phyloP scores from a whole-genome alignment of 179 eudicot genomes.

The Camellia oleifera region DNA sequence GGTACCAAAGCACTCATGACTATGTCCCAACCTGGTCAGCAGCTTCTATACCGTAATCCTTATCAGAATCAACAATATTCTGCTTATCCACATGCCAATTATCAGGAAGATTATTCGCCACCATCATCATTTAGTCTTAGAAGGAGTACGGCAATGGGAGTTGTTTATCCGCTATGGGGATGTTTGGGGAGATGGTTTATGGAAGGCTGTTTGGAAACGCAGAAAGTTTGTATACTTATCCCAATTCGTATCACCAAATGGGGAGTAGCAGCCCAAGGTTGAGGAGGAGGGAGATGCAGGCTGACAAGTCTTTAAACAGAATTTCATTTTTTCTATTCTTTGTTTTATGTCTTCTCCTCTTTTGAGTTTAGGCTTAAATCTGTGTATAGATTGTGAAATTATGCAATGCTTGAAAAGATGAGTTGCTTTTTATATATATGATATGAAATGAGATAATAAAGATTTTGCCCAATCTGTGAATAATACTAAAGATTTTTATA shows the following conservation, averaged over 20 bases:
- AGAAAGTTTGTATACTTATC: constrained; percentile 33
- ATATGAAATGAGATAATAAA: too few relatives aligned
- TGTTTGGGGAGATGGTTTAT: constrained; percentile 80
- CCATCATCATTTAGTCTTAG: constrained; percentile 23
- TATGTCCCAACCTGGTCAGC: constrained; percentile 38
- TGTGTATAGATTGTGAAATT: background rate
- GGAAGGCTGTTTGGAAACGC: constrained; percentile 69
- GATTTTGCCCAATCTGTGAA: too few relatives aligned
- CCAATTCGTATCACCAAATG: constrained; percentile 48
- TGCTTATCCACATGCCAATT: constrained; percentile 14
- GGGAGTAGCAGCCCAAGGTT: constrained; percentile 47
- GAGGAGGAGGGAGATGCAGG: constrained; percentile 66
- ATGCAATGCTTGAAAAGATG: background rate
- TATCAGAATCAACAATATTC: constrained; percentile 33
- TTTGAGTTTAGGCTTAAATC: constrained; percentile 26
- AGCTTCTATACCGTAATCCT: constrained; percentile 34
- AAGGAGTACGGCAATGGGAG: constrained; percentile 23
- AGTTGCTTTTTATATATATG: too few relatives aligned
- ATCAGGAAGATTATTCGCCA: constrained; percentile 34
- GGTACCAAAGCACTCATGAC: constrained; percentile 44
- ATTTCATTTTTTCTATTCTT: constrained; percentile 57
- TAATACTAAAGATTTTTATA: too few relatives aligned
- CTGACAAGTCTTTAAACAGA: constrained; percentile 63
- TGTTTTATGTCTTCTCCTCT: constrained; percentile 58
- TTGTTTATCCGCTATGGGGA: constrained; percentile 41